Conservation (phyloP, 2,329 filamentous ascomycete species). For the Penicillium paneum region DNA sequence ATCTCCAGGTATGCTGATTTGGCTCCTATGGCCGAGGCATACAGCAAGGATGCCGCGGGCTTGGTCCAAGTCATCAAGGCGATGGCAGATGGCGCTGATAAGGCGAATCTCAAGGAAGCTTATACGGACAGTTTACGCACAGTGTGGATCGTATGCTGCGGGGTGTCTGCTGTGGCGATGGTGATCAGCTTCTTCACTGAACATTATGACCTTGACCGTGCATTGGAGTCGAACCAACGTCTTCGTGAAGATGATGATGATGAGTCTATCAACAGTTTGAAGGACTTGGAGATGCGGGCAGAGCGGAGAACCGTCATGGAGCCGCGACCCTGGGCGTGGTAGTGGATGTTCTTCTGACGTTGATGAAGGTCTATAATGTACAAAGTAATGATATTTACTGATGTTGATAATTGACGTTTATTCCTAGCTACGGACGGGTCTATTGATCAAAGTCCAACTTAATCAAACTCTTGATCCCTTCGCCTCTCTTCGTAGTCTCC, state of each 20-base stretch:
- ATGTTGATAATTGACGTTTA: slow-evolving; percentile 1
- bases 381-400: slow-evolving; percentile 4
- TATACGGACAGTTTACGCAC: slow-evolving; percentile 55
- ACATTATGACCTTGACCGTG: slow-evolving; percentile 43
- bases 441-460: slow-evolving; percentile 7
- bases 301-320: neutral
- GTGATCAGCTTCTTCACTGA: slow-evolving; percentile 54
- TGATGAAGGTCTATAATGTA: slow-evolving; percentile 2
- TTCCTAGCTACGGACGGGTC: neutral
- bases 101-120: slow-evolving; percentile 48
- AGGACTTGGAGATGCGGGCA: slow-evolving; percentile 14
- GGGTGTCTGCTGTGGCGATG: slow-evolving; percentile 51
- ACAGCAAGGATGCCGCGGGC: slow-evolving; percentile 57
- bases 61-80: slow-evolving; percentile 58
- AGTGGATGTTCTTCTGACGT: neutral
- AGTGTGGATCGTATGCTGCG: slow-evolving; percentile 57
- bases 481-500: slow-evolving; percentile 24
- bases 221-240: slow-evolving; percentile 34
- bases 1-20: slow-evolving; percentile 50
- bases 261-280: slow-evolving; percentile 9
- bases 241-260: slow-evolving; percentile 12
- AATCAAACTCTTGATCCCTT: slow-evolving; percentile 26
- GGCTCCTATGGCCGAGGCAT: slow-evolving; percentile 47
- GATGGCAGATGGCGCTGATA: slow-evolving; percentile 46
- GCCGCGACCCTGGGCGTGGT: slow-evolving; percentile 16